Evolutionary conservation across 2,329 filamentous ascomycete species (phyloP), one percentile per base, ranked within the genome.

Genomic region (Dryadomyces sulphureus): DNA sequence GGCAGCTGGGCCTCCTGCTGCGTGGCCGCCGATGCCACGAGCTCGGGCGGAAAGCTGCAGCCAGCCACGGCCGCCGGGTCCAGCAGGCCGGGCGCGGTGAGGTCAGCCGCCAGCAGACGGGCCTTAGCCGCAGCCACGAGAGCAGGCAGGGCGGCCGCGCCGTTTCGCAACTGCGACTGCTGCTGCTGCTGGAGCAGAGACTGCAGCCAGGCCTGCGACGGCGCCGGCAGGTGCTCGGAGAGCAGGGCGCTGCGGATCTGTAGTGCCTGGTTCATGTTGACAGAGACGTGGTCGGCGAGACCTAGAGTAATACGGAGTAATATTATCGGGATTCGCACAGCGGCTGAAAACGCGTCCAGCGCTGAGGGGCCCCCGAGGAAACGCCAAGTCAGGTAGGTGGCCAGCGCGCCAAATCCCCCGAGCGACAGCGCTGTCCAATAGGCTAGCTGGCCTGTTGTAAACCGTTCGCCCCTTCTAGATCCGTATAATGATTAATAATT

Each of bases 51-150:
- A 4, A 88, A 66, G 7, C 67, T 54, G 19, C 75, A 64, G 1
- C 61, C 46, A 2, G 42, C 52, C 1, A 65, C 54, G 7, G 60
- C 44, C 43, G 62, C 50, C 17, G 67, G 30, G 56, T 73, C 61
- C 48, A 80, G 57, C 46, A 77, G 56, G 49, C 58, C 63, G 0
- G 81, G 73, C 3, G 68, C 65, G 1, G 81, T 81, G 51, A 96
- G 75, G 64, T 95, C 85, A 34, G 81, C 75, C 25, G 81, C 75
- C 5, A 95, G 74, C 11, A 96, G 68, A 45, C 87, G 86, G 54
- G 88, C 82, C 53, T 84, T 78, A 34, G 84, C 84, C 2, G 88
- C 92, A 50, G 87, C 84, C 47, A 84, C 69, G 19, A 94, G 70
- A 4, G 83, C 81, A 24, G 78, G 74, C 1, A 88, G 62, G 0